Base-by-base conservation (phyloP, 1,284 basidiomycete species). In the Malassezia cuniculi region DNA sequence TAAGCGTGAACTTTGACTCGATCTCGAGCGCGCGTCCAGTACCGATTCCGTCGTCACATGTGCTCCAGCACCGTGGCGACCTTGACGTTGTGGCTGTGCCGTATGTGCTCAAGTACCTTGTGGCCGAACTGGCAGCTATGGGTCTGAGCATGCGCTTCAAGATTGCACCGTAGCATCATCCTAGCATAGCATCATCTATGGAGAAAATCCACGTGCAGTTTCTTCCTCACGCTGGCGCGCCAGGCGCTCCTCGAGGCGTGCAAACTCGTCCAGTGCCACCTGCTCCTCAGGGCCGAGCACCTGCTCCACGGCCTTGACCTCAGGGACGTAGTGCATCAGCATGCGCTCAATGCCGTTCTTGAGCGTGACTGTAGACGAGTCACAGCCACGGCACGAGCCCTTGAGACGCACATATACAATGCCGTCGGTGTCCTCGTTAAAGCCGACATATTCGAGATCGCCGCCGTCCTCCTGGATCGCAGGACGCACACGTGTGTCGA, bases 241-340 rank as follows among this genome's bases (percentile, higher is more conserved):
- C 27, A 95, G 68, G 38, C 78, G 77, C 55, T 80, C 68, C 69
- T 97, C 90, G 8, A 97, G 75, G 72, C 93, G 95, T 36, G 78
- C 73, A 59, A 97, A 95, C 69, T 94, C 93, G 49, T 81, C 78
- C 46, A 85, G 62, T 0, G 90, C 83, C 35, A 97, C 77, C 14
- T 75, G 71, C 66, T 97, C 90, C 60, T 95, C 90, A 53, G 81
- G 77, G 62, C 87, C 89, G 34, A 95, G 69, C 5, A 94, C 74
- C 78, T 95, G 87, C 61, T 94, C 85, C 5, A 97, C 87, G n/a
- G 78, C 79, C 69, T 90, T 82, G 22, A 97, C 90, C 69, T 97
- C 89, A 5, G 90, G 90, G 39, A 97, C 85, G 62, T 95, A 97
- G 70, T 97, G 90, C 84, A 85, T 90, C 59, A 97, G 72, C 93